A percentile compares a stretch with the other conserved stretches of the same genome.
Conservation (phyloP, 495 filamentous ascomycete species). For the Tirmania nivea region DNA sequence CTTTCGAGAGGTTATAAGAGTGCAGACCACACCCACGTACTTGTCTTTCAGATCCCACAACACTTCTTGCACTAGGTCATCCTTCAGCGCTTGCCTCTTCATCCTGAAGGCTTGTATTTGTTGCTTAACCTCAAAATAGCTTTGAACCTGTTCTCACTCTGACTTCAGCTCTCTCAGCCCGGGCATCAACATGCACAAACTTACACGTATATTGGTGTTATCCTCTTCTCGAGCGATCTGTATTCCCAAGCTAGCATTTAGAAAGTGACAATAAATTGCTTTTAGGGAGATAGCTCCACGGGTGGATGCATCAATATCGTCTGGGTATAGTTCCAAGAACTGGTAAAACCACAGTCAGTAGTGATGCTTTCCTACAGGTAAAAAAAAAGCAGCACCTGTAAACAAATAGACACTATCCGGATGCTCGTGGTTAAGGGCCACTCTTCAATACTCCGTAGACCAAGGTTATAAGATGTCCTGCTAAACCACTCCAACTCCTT, state of each 20-base stretch:
- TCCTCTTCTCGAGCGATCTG: constrained; percentile 44
- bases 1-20: background rate
- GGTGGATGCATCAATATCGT: constrained; percentile 24
- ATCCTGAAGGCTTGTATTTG: background rate
- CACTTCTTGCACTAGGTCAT: constrained; percentile 12
- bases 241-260: constrained; percentile 36
- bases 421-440: constrained; percentile 32
- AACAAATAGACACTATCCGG: constrained; percentile 36
- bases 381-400: constrained; percentile 5
- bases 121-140: background rate
- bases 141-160: background rate
- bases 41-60: constrained; percentile 35
- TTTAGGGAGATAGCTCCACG: constrained; percentile 33
- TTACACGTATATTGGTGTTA: constrained; percentile 32
- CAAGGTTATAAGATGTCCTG: constrained; percentile 53
- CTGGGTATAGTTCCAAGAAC: constrained; percentile 39
- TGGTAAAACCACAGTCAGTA: constrained; percentile 4
- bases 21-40: constrained; percentile 21
- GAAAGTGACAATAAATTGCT: constrained; percentile 44
- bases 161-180: too few relatives aligned
- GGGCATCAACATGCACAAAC: constrained; percentile 29
- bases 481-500: constrained; percentile 64
- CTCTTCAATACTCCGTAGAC: constrained; percentile 33
- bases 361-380: background rate
- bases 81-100: background rate